Percentiles rank a stretch among this genome's conserved stretches.
Conservation (phyloP, 2,329 filamentous ascomycete species). For the Thermomyces lanuginosus region DNA sequence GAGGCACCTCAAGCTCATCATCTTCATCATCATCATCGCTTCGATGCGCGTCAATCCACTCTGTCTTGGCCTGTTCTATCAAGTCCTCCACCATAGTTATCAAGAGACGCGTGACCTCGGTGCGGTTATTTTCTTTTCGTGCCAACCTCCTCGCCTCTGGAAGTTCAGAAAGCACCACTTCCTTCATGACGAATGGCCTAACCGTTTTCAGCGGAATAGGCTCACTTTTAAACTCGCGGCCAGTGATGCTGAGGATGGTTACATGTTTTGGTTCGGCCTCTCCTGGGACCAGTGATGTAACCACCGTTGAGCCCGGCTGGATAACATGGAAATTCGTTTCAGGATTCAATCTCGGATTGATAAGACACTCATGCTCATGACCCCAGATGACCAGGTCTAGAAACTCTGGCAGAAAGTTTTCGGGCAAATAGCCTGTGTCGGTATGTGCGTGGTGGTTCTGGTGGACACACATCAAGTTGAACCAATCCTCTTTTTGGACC, state of each 20-base stretch:
- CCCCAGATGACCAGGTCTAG: constrained; percentile 90
- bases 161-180: constrained; percentile 62
- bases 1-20: constrained; percentile 46
- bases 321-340: constrained; percentile 91
- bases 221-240: constrained; percentile 63
- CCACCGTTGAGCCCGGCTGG: constrained; percentile 91
- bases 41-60: constrained; percentile 68
- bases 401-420: constrained; percentile 82
- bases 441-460: constrained; percentile 92
- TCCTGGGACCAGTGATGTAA: constrained; percentile 76
- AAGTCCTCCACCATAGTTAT: constrained; percentile 67
- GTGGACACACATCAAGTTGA: constrained; percentile 87
- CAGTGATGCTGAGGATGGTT: constrained; percentile 67
- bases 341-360: constrained; percentile 66
- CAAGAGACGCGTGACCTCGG: constrained; percentile 61
- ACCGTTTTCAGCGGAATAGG: constrained; percentile 75
- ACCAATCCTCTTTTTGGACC: constrained; percentile 74
- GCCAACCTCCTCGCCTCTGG: constrained; percentile 61
- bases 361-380: constrained; percentile 90
- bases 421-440: constrained; percentile 82
- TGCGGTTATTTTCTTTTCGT: constrained; percentile 66
- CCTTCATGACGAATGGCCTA: constrained; percentile 73
- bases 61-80: constrained; percentile 65
- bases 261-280: constrained; percentile 88
- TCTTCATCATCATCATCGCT: constrained; percentile 37